phyloP scores from a whole-genome alignment of 2,329 filamentous ascomycete species.

The Coleophoma crateriformis region DNA sequence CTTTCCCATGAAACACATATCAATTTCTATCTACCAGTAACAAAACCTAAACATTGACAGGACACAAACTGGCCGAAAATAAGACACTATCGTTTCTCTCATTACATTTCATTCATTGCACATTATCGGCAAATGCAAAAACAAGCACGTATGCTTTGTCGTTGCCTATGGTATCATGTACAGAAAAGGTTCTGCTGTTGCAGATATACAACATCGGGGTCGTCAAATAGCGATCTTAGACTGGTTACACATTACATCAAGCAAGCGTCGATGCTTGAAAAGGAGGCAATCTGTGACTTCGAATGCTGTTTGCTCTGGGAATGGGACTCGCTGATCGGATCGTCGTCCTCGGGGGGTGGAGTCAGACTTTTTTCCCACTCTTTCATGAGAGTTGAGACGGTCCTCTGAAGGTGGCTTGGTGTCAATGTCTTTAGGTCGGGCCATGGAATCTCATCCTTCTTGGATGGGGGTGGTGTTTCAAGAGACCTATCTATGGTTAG shows the following conservation, averaged over 20 bases:
- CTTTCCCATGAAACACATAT: no score
- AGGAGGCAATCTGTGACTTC: not conserved
- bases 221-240: no score
- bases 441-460: constrained; percentile 30
- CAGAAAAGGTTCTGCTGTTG: no score
- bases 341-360: constrained; percentile 31
- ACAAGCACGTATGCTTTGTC: no score
- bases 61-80: no score
- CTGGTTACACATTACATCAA: not conserved
- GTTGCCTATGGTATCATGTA: no score
- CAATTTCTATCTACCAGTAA: no score
- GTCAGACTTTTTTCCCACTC: constrained; percentile 83
- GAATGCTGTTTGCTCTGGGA: constrained; percentile 32
- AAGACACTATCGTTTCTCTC: no score
- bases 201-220: no score
- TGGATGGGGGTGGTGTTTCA: constrained; percentile 15
- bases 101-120: no score
- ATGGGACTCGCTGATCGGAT: constrained; percentile 3
- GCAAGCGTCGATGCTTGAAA: not conserved
- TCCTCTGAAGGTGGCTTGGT: constrained; percentile 73
- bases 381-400: constrained; percentile 79
- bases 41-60: no score
- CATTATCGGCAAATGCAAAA: no score
- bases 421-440: constrained; percentile 40
- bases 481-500: constrained; percentile 14